A percentile compares a stretch with the other conserved stretches of the same genome.
These are phyloP conservation scores for Hypoxylon rickii DNA, from an alignment of 495 filamentous ascomycete genomes.

Conservation along the genomic window DNA sequence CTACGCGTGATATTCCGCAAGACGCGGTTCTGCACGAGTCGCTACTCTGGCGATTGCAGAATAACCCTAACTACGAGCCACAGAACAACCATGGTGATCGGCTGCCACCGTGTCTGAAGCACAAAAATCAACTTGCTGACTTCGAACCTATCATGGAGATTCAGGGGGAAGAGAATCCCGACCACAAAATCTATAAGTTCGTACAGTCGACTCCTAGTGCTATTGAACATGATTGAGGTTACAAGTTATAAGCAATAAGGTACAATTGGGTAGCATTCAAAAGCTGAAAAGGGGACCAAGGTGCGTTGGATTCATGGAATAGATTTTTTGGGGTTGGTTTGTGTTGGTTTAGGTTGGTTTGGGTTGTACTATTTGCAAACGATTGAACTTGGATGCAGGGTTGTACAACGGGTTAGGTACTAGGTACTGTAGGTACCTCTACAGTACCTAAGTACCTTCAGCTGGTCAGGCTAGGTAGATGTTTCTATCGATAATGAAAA, in stretches of 20 bases:
- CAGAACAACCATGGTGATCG: slow-evolving; percentile 54
- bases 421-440: too few species aligned
- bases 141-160: slow-evolving; percentile 3
- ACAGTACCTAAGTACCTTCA: too few species aligned
- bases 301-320: too few species aligned
- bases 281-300: background rate
- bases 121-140: slow-evolving; percentile 12
- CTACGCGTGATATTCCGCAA: slow-evolving; percentile 69
- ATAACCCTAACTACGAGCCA: slow-evolving; percentile 62
- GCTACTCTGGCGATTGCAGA: slow-evolving; percentile 65
- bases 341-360: too few species aligned
- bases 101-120: slow-evolving; percentile 28
- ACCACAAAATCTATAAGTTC: slow-evolving; percentile 27
- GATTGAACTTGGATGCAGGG: too few species aligned
- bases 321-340: too few species aligned
- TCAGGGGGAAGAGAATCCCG: slow-evolving; percentile 5
- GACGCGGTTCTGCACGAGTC: slow-evolving; percentile 66
- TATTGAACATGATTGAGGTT: background rate
- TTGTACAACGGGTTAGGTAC: too few species aligned
- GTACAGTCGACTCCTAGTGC: background rate
- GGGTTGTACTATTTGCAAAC: too few species aligned
- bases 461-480: too few species aligned
- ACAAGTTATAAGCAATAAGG: too few species aligned
- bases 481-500: slow-evolving; percentile 5
- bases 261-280: too few species aligned